Evolutionary conservation across 352 stramenopile species (phyloP).

Genomic region (Aphanomyces invadans): DNA sequence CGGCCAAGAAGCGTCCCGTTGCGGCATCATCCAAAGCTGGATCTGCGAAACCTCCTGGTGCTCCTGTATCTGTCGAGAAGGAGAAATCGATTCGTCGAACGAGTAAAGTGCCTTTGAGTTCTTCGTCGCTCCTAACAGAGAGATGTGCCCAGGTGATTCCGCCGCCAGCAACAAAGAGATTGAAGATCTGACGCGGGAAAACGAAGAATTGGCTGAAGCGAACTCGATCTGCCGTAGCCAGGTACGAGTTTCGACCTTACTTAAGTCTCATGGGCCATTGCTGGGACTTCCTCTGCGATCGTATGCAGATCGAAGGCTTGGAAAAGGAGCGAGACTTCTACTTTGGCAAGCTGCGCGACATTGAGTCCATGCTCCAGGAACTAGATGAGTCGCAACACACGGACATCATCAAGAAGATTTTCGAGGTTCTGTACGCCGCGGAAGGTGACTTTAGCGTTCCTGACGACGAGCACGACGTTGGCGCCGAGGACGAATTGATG

Average conservation of each 20-base stretch:
- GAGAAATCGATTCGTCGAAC: slow-evolving; percentile 2
- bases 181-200: slow-evolving; percentile 55
- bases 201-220: slow-evolving; percentile 68
- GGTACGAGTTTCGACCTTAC: slow-evolving; percentile 39
- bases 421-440: slow-evolving; percentile 80
- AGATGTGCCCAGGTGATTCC: neutral
- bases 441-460: slow-evolving; percentile 46
- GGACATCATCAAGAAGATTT: slow-evolving; percentile 57
- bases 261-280: neutral
- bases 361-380: slow-evolving; percentile 94
- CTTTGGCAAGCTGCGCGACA: slow-evolving; percentile 97
- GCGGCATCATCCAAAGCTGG: slow-evolving; percentile 25
- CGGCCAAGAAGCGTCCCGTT: slow-evolving; percentile 31
- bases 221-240: slow-evolving; percentile 63
- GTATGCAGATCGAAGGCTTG: slow-evolving; percentile 66
- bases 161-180: slow-evolving; percentile 36
- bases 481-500: slow-evolving; percentile 33
- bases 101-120: neutral
- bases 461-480: slow-evolving; percentile 35
- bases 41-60: slow-evolving; percentile 8
- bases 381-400: slow-evolving; percentile 47
- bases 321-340: slow-evolving; percentile 98
- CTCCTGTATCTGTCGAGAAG: slow-evolving; percentile 18
- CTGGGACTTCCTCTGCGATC: neutral
- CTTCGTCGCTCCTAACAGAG: neutral